Percentiles rank a stretch among this genome's conserved stretches.
phyloP scores from a whole-genome alignment of 2,329 filamentous ascomycete genomes.

The Ophiostoma ips region DNA sequence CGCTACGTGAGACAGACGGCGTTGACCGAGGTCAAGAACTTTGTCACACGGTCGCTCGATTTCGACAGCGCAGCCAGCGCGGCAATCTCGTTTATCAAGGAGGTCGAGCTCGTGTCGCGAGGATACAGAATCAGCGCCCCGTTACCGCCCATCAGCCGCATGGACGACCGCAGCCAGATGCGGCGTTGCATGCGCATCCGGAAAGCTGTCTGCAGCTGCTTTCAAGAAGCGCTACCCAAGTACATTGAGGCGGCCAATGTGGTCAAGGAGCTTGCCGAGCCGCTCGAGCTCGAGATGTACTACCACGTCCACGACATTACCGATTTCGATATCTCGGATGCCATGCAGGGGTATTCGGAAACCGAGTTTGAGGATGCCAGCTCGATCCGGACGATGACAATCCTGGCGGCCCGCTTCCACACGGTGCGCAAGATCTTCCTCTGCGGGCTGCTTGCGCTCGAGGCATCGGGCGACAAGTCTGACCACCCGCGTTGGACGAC shows the following conservation, averaged over 20 bases:
- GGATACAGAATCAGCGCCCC: slow-evolving; percentile 82
- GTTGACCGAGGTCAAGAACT: slow-evolving; percentile 50
- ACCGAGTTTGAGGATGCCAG: slow-evolving; percentile 62
- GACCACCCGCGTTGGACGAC: slow-evolving; percentile 70
- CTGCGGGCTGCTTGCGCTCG: slow-evolving; percentile 76
- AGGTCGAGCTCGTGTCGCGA: slow-evolving; percentile 87
- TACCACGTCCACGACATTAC: slow-evolving; percentile 79
- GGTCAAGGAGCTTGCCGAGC: slow-evolving; percentile 61
- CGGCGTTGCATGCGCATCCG: slow-evolving; percentile 71
- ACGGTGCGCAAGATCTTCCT: slow-evolving; percentile 73
- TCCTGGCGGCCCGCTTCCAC: slow-evolving; percentile 66
- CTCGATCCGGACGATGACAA: slow-evolving; percentile 67
- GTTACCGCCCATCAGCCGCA: slow-evolving; percentile 76
- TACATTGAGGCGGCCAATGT: slow-evolving; percentile 57
- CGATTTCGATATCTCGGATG: slow-evolving; percentile 56
- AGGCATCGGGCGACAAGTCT: slow-evolving; percentile 62
- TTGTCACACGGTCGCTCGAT: slow-evolving; percentile 62
- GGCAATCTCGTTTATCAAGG: slow-evolving; percentile 71
- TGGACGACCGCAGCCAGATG: slow-evolving; percentile 70
- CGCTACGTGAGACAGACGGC: slow-evolving; percentile 64
- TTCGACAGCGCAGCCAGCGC: slow-evolving; percentile 68
- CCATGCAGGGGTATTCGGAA: slow-evolving; percentile 47
- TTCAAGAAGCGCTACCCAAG: slow-evolving; percentile 54
- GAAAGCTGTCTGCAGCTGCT: slow-evolving; percentile 55
- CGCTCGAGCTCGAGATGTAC: slow-evolving; percentile 78